A percentile compares a stretch with the other conserved stretches of the same genome.
phyloP scores from a whole-genome alignment of 306 rosid species.

The Lathyrus aphaca region DNA sequence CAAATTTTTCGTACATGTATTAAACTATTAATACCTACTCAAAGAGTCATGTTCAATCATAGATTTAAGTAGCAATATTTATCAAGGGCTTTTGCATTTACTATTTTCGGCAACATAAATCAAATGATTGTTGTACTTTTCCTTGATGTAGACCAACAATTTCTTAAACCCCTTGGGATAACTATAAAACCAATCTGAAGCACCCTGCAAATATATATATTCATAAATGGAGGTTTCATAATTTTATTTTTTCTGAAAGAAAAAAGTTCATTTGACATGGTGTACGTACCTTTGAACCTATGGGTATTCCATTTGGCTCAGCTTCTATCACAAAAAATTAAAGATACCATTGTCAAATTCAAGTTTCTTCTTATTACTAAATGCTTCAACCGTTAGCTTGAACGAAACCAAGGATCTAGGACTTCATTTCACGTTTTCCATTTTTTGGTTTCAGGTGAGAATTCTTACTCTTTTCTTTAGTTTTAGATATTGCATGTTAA shows the following conservation, averaged over 20 bases:
- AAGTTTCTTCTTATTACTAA: too few relatives aligned
- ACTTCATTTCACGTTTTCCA: too few relatives aligned
- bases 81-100: slow-evolving; percentile 19
- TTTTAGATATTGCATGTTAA: not conserved
- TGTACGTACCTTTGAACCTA: too few relatives aligned
- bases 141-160: slow-evolving; percentile 43
- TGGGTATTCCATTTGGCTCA: too few relatives aligned
- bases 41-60: not conserved
- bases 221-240: not conserved
- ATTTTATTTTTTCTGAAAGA: not conserved
- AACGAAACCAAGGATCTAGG: too few relatives aligned
- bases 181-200: slow-evolving; percentile 50
- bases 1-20: not conserved
- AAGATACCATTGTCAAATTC: too few relatives aligned
- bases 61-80: not conserved
- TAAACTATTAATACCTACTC: not conserved
- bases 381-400: too few relatives aligned
- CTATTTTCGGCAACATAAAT: slow-evolving; percentile 69
- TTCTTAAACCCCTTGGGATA: slow-evolving; percentile 61
- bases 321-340: too few relatives aligned
- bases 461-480: not conserved
- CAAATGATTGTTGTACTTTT: slow-evolving; percentile 55
- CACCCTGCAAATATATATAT: slow-evolving; percentile 46
- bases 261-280: not conserved
- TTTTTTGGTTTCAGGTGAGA: not conserved